Evolutionary conservation across 2,329 filamentous ascomycete species (phyloP), one percentile per base, ranked within the genome.

Genomic region (Aspergillus awamori): DNA sequence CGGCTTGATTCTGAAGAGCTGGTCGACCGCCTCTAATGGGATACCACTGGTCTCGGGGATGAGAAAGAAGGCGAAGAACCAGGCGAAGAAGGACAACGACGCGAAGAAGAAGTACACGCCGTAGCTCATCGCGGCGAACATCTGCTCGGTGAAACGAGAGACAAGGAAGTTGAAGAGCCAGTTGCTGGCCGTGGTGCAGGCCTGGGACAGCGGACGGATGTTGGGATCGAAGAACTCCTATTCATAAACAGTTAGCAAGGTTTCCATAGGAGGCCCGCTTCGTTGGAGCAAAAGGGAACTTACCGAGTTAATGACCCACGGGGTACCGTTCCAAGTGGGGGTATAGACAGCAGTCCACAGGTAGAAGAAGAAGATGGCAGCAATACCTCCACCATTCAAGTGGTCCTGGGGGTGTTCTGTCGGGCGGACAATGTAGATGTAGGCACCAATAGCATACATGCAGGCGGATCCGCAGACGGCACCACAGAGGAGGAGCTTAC

Each of bases 271-370:
- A 11, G 26, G 24, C 33, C 4, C 4, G 33, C 10, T 0, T 36
- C 7, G 20, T 2, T 13, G 4, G 8, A 1, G 45, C 33, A 11
- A 8, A 17, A 2, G 30, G 4, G 20, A 51, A 67, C 66, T 58
- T 65, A 73, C 70, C 10, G 83, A 83, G 79, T 91, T 91, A 70
- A 90, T 78, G 22, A 93, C 88, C 90, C 90, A 93, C 0, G 89
- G 89, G 0, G 87, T 90, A 2, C 88, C 88, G 70, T 90, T 90
- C 88, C 88, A 91, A 0, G 85, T 84, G 0, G 85, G 88, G 0
- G 87, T 90, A 77, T 92, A 93, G 74, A 88, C 87, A 0, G 83
- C 85, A 0, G 89, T 90, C 86, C 87, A 91, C 0, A 91, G 81
- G 70, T 91, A 91, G 79, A 91, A 90, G 81, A 91, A 90, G 64